Percentiles rank a stretch among this genome's conserved stretches.
Conservation (phyloP, 257 asterid genomes). For the Scutellaria galericulata region DNA sequence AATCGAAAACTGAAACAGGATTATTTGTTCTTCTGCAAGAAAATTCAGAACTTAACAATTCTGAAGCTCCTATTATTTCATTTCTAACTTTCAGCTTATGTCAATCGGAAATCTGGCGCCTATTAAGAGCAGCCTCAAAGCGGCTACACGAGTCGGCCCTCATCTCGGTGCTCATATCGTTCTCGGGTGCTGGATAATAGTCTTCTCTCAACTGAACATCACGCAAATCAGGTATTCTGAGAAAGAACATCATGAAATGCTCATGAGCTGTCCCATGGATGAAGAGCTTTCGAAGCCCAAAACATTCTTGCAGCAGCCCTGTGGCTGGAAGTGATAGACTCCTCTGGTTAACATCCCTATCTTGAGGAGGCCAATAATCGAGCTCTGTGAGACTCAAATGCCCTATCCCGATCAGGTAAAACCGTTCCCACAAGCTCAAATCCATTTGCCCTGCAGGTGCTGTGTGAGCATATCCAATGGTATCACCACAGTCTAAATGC, state of each 20-base stretch:
- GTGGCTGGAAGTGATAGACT: slow-evolving; percentile 83
- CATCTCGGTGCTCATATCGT: slow-evolving; percentile 98
- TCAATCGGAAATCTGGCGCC: slow-evolving; percentile 72
- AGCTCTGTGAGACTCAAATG: slow-evolving; percentile 63
- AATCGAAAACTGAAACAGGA: background rate
- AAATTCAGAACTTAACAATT: background rate
- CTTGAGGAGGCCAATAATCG: slow-evolving; percentile 95
- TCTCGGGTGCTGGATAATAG: slow-evolving; percentile 94
- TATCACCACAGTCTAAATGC: slow-evolving; percentile 86
- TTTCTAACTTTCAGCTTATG: background rate
- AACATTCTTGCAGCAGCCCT: slow-evolving; percentile 68
- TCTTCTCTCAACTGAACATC: slow-evolving; percentile 93
- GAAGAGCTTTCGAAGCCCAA: slow-evolving; percentile 69
- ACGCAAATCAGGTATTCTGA: slow-evolving; percentile 51
- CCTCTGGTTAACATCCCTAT: slow-evolving; percentile 87
- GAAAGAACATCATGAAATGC: slow-evolving; percentile 75
- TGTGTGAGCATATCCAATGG: slow-evolving; percentile 81
- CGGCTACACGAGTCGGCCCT: slow-evolving; percentile 84
- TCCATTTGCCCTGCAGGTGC: slow-evolving; percentile 95
- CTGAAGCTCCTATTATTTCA: background rate
- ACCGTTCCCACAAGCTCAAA: slow-evolving; percentile 91
- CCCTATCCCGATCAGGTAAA: slow-evolving; percentile 62
- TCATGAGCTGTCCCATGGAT: slow-evolving; percentile 94
- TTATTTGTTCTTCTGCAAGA: background rate
- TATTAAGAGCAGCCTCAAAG: slow-evolving; percentile 73